Evolutionary conservation across 228 moss, liverwort and hornwort species (phyloP).

Genomic region (Sphagnum fallax): DNA sequence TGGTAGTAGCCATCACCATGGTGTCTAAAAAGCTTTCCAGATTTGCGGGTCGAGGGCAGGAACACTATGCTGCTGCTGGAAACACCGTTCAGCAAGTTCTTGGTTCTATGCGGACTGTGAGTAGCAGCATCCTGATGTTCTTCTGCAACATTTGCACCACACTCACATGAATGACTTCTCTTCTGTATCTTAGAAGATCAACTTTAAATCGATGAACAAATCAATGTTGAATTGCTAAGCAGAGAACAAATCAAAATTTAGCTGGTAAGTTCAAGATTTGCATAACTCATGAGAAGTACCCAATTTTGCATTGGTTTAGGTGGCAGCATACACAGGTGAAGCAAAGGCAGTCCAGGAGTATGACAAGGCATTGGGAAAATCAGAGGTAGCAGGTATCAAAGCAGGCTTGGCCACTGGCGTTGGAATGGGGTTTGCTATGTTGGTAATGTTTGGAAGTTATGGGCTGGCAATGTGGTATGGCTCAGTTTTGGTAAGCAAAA

Average conservation of each 20-base stretch:
- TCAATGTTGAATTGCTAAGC: conserved; percentile 4
- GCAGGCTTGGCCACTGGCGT: neutral
- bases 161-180: conserved; percentile 17
- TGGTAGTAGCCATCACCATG: no score
- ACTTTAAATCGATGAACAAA: conserved; percentile 8
- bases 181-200: conserved; percentile 21
- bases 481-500: neutral
- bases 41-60: no score
- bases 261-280: conserved; percentile 18
- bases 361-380: neutral
- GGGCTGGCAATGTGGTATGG: conserved; percentile 4
- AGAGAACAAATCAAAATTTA: conserved; percentile 9
- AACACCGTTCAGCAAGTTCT: no score
- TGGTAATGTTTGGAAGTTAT: conserved; percentile 4
- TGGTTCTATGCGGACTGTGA: no score
- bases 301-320: neutral
- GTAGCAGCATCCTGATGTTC: no score
- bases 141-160: conserved; percentile 25
- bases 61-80: no score
- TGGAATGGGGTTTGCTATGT: neutral
- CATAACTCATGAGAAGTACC: neutral
- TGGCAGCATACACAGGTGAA: neutral
- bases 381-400: neutral
- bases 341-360: conserved; percentile 6
- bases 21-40: no score